phyloP scores from a whole-genome alignment of 2,329 filamentous ascomycete species.

The Penicillium hesseltinei region DNA sequence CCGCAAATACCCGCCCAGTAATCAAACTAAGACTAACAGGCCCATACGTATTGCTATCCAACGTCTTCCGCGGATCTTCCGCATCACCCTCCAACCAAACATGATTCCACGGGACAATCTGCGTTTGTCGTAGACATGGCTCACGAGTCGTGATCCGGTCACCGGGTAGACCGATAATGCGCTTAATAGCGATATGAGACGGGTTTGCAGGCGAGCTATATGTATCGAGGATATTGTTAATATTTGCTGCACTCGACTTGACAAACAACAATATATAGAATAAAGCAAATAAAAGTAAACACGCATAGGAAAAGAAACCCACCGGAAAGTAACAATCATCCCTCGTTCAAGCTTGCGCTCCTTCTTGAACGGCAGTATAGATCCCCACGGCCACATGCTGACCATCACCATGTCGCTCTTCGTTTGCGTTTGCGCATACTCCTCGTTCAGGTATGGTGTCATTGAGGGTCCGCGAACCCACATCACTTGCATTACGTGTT shows the following conservation, averaged over 20 bases:
- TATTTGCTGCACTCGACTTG: background rate
- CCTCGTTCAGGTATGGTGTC: constrained; percentile 72
- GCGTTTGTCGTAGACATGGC: constrained; percentile 55
- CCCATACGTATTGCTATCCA: constrained; percentile 89
- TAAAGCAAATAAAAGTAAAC: background rate
- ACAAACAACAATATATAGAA: background rate
- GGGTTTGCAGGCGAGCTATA: constrained; percentile 69
- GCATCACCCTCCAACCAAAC: constrained; percentile 96
- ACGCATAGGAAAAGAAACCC: constrained; percentile 9
- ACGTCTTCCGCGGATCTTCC: constrained; percentile 59
- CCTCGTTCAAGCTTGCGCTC: constrained; percentile 62
- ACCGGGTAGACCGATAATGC: constrained; percentile 76
- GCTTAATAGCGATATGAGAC: constrained; percentile 71
- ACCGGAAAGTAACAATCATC: constrained; percentile 68
- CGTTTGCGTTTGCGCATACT: constrained; percentile 50
- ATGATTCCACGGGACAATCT: constrained; percentile 74
- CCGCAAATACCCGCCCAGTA: constrained; percentile 68
- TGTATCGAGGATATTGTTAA: background rate
- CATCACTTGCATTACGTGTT: constrained; percentile 43
- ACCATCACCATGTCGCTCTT: constrained; percentile 45
- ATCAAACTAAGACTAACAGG: constrained; percentile 75
- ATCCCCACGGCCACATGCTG: constrained; percentile 44
- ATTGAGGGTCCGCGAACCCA: constrained; percentile 59
- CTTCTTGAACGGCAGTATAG: constrained; percentile 52
- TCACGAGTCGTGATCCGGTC: constrained; percentile 68